These are phyloP conservation scores for Argentina anserina DNA, from an alignment of 306 rosid genomes.

Conservation along the genomic window DNA sequence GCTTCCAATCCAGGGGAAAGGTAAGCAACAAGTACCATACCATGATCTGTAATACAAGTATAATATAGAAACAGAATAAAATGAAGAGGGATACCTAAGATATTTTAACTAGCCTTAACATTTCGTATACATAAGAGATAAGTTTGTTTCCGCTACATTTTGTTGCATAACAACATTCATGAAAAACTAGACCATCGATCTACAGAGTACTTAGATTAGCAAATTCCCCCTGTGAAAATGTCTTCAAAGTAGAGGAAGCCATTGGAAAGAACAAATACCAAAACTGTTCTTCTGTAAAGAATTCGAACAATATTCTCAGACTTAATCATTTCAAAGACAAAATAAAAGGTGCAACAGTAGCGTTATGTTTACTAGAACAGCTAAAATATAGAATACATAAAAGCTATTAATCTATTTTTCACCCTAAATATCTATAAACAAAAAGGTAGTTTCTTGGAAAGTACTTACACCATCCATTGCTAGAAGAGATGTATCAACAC, in stretches of 20 bases:
- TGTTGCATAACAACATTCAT: neutral
- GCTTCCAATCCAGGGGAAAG: too few species aligned
- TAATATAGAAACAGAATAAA: neutral
- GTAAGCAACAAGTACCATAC: neutral
- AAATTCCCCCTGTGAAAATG: neutral
- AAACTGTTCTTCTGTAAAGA: neutral
- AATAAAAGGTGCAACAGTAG: neutral
- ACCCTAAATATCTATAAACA: constrained; percentile 11
- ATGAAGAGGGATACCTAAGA: neutral
- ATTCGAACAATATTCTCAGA: neutral
- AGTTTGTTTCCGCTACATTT: neutral
- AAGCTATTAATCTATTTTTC: neutral
- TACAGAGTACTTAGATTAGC: too few species aligned
- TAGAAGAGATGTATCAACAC: constrained; percentile 77
- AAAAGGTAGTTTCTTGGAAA: constrained; percentile 17
- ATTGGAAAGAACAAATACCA: neutral
- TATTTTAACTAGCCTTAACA: neutral
- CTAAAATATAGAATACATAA: neutral
- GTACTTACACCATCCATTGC: constrained; percentile 92
- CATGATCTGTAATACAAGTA: neutral
- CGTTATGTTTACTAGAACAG: neutral
- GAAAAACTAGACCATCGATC: neutral
- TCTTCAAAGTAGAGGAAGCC: neutral
- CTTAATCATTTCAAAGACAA: neutral
- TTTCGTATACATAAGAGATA: neutral